Conservation (phyloP, 495 filamentous ascomycete species). For the Staphylotrichum tortipilum region DNA sequence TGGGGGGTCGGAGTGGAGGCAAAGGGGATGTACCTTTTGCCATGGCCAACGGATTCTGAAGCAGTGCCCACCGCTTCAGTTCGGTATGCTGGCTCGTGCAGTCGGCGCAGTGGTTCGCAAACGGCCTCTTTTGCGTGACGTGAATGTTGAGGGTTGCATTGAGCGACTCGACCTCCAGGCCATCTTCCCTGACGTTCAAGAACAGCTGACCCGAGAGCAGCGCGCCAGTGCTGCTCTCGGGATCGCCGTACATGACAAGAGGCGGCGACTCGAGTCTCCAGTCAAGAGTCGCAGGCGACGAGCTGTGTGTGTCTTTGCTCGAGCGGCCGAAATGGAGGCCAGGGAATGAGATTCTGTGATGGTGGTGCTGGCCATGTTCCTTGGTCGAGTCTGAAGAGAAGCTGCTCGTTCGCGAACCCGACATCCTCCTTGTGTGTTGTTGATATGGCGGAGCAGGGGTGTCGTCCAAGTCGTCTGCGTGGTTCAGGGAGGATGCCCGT, state of each 20-base stretch:
- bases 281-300: conserved; percentile 49
- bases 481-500: conserved; percentile 29
- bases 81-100: conserved; percentile 63
- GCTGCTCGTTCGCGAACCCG: conserved; percentile 24
- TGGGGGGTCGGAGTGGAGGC: not conserved
- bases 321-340: conserved; percentile 40
- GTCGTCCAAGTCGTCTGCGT: conserved; percentile 26
- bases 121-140: conserved; percentile 69
- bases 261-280: conserved; percentile 86
- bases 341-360: conserved; percentile 42
- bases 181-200: conserved; percentile 56
- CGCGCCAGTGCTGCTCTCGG: conserved; percentile 72
- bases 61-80: conserved; percentile 68
- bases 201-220: conserved; percentile 79
- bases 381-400: conserved; percentile 20
- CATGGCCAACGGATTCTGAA: conserved; percentile 58
- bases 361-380: conserved; percentile 27
- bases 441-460: conserved; percentile 8
- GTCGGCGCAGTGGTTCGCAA: conserved; percentile 63
- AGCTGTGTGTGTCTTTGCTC: conserved; percentile 33
- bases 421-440: conserved; percentile 20
- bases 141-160: conserved; percentile 58
- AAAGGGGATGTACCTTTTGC: conserved; percentile 39
- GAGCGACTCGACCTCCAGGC: conserved; percentile 59
- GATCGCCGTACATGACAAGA: conserved; percentile 68